These are phyloP conservation scores for Cucumis sativus DNA, from an alignment of 306 rosid genomes.

Conservation along the genomic window DNA sequence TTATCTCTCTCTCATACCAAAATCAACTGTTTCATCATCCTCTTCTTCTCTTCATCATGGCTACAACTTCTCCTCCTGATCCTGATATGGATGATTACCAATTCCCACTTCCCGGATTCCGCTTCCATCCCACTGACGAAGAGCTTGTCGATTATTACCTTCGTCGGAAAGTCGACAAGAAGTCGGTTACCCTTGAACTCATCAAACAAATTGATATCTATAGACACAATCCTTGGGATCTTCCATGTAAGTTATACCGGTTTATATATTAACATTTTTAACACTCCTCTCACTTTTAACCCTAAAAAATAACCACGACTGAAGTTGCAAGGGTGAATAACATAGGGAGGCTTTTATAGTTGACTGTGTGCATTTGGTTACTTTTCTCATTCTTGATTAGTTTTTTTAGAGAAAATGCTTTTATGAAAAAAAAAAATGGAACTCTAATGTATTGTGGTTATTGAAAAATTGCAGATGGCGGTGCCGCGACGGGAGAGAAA, in stretches of 20 bases:
- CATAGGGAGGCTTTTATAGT: too few species aligned
- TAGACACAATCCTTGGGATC: conserved; percentile 32
- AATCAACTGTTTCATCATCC: background rate
- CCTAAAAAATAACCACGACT: too few species aligned
- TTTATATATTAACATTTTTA: background rate
- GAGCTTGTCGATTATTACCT: conserved; percentile 85
- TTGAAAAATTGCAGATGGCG: conserved; percentile 6
- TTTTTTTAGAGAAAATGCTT: too few species aligned
- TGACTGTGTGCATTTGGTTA: too few species aligned
- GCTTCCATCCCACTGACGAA: conserved; percentile 91
- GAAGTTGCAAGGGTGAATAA: too few species aligned
- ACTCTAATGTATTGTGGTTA: too few species aligned
- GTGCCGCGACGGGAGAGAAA: conserved; percentile 18
- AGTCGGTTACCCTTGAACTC: conserved; percentile 45
- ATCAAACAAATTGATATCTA: conserved; percentile 85
- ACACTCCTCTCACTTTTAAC: background rate
- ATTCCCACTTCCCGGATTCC: conserved; percentile 66
- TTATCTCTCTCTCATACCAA: background rate
- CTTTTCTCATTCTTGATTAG: too few species aligned
- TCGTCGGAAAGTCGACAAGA: conserved; percentile 56
- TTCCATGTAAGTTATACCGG: conserved; percentile 47
- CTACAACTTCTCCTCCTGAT: background rate
- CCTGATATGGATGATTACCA: conserved; percentile 1
- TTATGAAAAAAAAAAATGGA: too few species aligned
- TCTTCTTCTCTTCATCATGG: background rate